Evolutionary conservation across 139 green algal species (phyloP).

Genomic region (Chlorella sp.): DNA sequence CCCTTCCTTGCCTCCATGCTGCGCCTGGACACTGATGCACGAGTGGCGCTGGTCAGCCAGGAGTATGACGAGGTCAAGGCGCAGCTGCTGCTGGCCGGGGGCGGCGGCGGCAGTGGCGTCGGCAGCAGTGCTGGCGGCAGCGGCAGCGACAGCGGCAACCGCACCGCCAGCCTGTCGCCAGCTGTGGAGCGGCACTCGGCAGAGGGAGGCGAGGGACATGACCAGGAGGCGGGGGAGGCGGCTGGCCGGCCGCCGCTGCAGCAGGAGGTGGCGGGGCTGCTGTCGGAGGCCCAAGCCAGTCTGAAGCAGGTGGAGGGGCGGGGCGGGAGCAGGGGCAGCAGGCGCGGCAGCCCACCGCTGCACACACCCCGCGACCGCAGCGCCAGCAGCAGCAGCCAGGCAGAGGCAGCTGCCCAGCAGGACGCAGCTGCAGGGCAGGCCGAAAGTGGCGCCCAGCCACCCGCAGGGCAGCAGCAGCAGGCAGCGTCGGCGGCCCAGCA

Average conservation of each 20-base stretch:
- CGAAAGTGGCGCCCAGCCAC: neutral
- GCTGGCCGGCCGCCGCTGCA: neutral
- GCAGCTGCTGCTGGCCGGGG: slow-evolving; percentile 8
- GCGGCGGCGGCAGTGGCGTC: neutral
- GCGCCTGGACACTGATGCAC: slow-evolving; percentile 68
- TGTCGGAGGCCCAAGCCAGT: slow-evolving; percentile 43
- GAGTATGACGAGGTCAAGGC: neutral
- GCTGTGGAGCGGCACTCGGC: neutral
- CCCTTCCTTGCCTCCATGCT: slow-evolving; percentile 73
- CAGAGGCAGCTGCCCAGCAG: neutral
- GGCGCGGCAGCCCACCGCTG: neutral
- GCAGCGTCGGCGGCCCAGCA: too few relatives aligned
- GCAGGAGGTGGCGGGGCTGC: slow-evolving; percentile 5
- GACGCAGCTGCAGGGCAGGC: neutral
- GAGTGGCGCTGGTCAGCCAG: slow-evolving; percentile 40
- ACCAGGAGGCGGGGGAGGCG: neutral
- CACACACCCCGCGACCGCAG: neutral
- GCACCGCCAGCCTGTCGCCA: neutral
- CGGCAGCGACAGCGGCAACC: neutral
- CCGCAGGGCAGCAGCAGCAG: neutral
- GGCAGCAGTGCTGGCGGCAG: neutral
- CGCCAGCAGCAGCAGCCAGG: neutral
- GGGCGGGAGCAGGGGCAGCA: slow-evolving; percentile 25
- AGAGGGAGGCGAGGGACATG: neutral
- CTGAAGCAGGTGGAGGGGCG: slow-evolving; percentile 38